Evolutionary conservation across 805 yeast species (phyloP).

Genomic region (Teunomyces stri): DNA sequence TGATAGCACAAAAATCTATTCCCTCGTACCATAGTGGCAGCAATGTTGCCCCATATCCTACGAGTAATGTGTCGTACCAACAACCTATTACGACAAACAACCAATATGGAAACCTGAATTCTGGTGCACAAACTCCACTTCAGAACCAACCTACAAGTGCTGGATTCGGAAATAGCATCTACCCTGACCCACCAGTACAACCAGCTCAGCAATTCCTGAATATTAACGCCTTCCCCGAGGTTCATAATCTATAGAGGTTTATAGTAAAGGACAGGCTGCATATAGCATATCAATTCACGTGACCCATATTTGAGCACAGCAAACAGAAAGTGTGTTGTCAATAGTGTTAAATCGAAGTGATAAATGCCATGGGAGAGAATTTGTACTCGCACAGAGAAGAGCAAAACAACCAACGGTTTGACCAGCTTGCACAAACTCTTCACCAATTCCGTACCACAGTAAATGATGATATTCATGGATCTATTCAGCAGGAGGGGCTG

Average conservation of each 20-base stretch:
- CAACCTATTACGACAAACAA: not conserved
- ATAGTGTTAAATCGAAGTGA: not conserved
- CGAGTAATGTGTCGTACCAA: not conserved
- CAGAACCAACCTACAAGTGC: constrained; percentile 34
- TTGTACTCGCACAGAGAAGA: constrained; percentile 42
- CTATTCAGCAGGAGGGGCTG: constrained; percentile 40
- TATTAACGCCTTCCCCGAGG: constrained; percentile 26
- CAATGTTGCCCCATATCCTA: constrained; percentile 8
- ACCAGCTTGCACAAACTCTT: constrained; percentile 41
- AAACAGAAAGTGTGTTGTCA: not conserved
- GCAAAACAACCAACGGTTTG: constrained; percentile 42
- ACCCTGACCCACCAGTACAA: constrained; percentile 4
- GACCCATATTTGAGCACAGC: not conserved
- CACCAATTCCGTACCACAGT: constrained; percentile 43
- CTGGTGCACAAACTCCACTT: not conserved
- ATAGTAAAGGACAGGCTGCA: not conserved
- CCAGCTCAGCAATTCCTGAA: constrained; percentile 23
- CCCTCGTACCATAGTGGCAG: not conserved
- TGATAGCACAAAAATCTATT: constrained; percentile 12
- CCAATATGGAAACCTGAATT: not conserved
- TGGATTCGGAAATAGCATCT: constrained; percentile 37
- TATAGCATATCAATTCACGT: too few species aligned
- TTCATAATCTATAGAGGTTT: constrained; percentile 17
- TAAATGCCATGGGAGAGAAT: constrained; percentile 15
- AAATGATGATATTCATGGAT: constrained; percentile 40